Evolutionary conservation across 352 stramenopile genomes (phyloP).

Genomic region (Phytopythium chamaehyphon): DNA sequence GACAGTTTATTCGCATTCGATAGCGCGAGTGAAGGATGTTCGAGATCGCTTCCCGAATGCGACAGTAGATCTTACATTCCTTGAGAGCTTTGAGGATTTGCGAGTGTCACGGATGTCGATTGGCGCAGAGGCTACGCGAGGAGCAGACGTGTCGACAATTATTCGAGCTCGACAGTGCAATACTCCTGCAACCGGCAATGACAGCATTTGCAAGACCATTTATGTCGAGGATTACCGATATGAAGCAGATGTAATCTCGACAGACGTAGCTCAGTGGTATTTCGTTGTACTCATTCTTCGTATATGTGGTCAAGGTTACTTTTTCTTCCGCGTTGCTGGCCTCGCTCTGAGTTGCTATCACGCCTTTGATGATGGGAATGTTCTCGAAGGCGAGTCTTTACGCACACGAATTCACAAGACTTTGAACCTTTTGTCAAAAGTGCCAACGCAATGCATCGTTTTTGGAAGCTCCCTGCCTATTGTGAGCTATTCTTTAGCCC

Average conservation of each 20-base stretch:
- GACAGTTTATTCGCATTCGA: neutral
- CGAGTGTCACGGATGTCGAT: neutral
- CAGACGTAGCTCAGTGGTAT: conserved; percentile 29
- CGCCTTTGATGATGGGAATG: conserved; percentile 6
- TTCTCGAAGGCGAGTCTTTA: neutral
- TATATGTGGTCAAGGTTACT: conserved; percentile 33
- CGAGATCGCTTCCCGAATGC: neutral
- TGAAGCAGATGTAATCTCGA: conserved; percentile 19
- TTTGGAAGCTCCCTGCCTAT: conserved; percentile 45
- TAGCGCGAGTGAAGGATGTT: neutral
- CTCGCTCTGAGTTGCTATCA: conserved; percentile 29
- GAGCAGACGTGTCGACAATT: neutral
- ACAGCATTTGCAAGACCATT: conserved; percentile 20
- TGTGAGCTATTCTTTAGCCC: conserved; percentile 34
- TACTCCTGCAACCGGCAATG: neutral
- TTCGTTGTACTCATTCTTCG: conserved; percentile 19
- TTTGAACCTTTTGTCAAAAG: conserved; percentile 25
- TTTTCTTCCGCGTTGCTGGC: conserved; percentile 22
- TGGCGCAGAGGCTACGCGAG: neutral
- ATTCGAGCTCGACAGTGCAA: conserved; percentile 1
- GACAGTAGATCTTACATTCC: conserved; percentile 1
- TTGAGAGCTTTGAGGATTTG: neutral
- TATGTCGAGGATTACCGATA: conserved; percentile 45
- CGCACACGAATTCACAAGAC: conserved; percentile 8
- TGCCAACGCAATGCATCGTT: conserved; percentile 45